Base-by-base conservation (phyloP, 2,329 filamentous ascomycete species). In the Ustulina deusta region DNA sequence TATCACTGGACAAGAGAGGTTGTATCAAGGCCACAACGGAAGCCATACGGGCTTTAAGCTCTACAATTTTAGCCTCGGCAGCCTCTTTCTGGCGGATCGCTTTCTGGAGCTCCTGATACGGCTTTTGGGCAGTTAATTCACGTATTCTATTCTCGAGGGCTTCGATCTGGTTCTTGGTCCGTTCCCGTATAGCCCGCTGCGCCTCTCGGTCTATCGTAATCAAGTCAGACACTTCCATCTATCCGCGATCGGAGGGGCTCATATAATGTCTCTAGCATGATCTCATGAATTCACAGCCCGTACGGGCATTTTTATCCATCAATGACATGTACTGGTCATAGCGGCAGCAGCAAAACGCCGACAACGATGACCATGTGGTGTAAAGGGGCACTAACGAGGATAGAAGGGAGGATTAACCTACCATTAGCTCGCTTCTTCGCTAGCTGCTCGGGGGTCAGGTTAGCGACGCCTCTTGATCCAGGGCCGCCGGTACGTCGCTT, bases 121-220 rank as follows among this genome's bases (percentile, higher is more conserved):
- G 93, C 78, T 94, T 90, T 80, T 93, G 91, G 65, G 87, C 90
- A 65, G 92, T 92, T 72, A 97, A 85, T 69, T 95, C 91, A 63
- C 87, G 84, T 69, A 97, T 94, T 69, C 88, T 86, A 68, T 84
- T 85, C 78, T 96, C 91, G 66, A 96, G 83, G 6, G 81, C 82
- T 77, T 95, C 92, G 73, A 96, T 96, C 78, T 92, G 91, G 65
- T 89, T 87, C 81, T 91, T 93, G 32, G 93, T 96, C 63, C 93
- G 88, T 81, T 95, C 92, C 48, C 93, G 87, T 67, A 97, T 96
- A 44, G 92, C 93, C 56, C 93, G 87, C 78, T 97, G 93, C 34
- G 93, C 93, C 79, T 97, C 93, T 65, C 93, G 90, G 78, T 97
- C 93, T 86, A 89, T 32, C 17, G 51, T 61, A 13, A 42, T 10